phyloP scores from a whole-genome alignment of 2,329 filamentous ascomycete species.

The Colletotrichum australisinense region DNA sequence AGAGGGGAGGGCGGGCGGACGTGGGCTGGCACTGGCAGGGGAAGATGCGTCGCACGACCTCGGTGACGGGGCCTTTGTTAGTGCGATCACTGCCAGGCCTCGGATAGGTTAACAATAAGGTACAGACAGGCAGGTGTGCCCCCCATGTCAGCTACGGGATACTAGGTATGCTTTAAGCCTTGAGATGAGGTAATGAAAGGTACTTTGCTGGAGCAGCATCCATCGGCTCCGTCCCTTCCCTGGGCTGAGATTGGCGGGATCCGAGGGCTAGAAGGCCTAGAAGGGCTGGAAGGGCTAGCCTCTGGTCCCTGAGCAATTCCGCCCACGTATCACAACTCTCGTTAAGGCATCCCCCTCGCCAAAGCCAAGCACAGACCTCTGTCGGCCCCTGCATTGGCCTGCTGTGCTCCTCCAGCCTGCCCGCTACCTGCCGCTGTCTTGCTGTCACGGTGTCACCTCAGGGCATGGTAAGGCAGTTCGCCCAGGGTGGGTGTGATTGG shows the following conservation, averaged over 20 bases:
- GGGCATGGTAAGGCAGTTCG: neutral
- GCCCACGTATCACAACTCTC: slow-evolving; percentile 13
- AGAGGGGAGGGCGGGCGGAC: neutral
- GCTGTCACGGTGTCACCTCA: neutral
- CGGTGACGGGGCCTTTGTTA: slow-evolving; percentile 29
- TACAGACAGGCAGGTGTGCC: neutral
- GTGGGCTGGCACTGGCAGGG: slow-evolving; percentile 1
- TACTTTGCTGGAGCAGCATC: neutral
- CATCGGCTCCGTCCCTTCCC: neutral
- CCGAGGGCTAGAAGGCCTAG: neutral
- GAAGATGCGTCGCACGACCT: slow-evolving; percentile 7
- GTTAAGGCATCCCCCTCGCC: slow-evolving; percentile 18
- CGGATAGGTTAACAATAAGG: neutral
- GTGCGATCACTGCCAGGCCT: neutral
- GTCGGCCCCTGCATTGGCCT: slow-evolving; percentile 28
- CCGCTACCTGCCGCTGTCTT: no score
- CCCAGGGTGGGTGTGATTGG: slow-evolving; percentile 15
- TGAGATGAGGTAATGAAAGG: neutral
- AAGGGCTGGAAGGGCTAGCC: neutral
- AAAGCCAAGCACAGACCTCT: slow-evolving; percentile 16
- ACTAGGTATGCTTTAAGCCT: neutral
- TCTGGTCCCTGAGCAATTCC: neutral
- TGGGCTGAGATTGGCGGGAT: neutral
- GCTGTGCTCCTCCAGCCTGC: neutral
- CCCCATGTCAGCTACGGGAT: neutral